phyloP scores from a whole-genome alignment of 306 rosid species.

The Rosa lucieae region DNA sequence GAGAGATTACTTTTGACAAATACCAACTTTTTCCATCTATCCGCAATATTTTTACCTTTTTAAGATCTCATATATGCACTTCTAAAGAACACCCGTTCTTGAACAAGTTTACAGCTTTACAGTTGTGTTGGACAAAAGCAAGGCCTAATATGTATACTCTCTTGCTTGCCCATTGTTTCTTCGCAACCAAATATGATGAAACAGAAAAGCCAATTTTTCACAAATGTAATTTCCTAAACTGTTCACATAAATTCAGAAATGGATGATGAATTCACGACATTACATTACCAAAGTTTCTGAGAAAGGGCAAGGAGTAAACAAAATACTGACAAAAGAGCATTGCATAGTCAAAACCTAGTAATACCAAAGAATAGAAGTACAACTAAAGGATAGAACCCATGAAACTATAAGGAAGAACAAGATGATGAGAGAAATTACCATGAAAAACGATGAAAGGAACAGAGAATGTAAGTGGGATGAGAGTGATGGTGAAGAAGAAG shows the following conservation, averaged over 20 bases:
- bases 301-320: background rate
- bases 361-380: background rate
- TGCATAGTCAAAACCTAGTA: background rate
- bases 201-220: background rate
- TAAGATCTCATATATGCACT: background rate
- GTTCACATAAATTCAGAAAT: background rate
- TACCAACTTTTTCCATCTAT: background rate
- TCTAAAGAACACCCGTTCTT: background rate
- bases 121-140: background rate
- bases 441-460: constrained; percentile 65
- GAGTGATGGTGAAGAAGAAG: constrained; percentile 23
- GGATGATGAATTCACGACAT: background rate
- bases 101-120: background rate
- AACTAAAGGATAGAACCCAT: background rate
- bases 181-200: background rate
- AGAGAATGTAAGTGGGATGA: constrained; percentile 33
- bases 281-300: background rate
- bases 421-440: constrained; percentile 29
- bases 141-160: background rate
- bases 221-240: background rate
- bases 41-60: background rate
- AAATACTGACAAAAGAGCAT: background rate
- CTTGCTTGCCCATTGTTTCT: constrained; percentile 5
- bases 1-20: background rate
- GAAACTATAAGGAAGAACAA: too few species aligned